These are phyloP conservation scores for Phoma herbarum DNA, from an alignment of 2,329 filamentous ascomycete genomes.

Conservation along the genomic window DNA sequence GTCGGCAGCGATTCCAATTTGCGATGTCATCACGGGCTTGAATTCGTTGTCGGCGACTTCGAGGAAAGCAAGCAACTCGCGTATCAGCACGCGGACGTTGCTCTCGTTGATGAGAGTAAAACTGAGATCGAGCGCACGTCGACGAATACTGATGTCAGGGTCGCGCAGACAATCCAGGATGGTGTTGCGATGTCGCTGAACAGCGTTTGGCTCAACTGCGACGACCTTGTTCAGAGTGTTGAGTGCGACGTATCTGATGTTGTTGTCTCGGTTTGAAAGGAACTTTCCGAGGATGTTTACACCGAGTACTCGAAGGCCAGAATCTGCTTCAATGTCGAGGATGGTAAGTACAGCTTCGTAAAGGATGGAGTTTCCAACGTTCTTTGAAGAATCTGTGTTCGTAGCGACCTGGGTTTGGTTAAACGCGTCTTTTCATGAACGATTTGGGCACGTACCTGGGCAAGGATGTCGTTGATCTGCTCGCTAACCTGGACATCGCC, in stretches of 20 bases:
- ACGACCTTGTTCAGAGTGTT: conserved; percentile 99
- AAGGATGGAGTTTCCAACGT: conserved; percentile 96
- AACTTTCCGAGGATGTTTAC: conserved; percentile 99
- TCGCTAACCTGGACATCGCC: conserved; percentile 90
- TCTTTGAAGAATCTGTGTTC: conserved; percentile 97
- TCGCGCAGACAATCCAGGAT: conserved; percentile 96
- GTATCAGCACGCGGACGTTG: conserved; percentile 91
- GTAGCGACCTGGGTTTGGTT: conserved; percentile 73
- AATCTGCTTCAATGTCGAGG: conserved; percentile 97
- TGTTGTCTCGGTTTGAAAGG: conserved; percentile 97
- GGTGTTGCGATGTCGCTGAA: conserved; percentile 95
- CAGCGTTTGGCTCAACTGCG: conserved; percentile 95
- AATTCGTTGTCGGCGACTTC: conserved; percentile 99
- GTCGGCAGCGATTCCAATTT: conserved; percentile 97
- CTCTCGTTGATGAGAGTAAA: conserved; percentile 98
- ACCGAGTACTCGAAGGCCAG: conserved; percentile 88
- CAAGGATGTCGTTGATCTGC: conserved; percentile 97
- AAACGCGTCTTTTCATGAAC: conserved; percentile 15
- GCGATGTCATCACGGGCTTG: conserved; percentile 97
- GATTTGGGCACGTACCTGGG: conserved; percentile 64
- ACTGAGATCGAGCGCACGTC: conserved; percentile 94
- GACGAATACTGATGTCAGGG: conserved; percentile 96
- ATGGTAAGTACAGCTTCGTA: conserved; percentile 98
- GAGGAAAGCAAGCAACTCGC: conserved; percentile 92
- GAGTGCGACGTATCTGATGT: conserved; percentile 96